These are phyloP conservation scores for Floccularia luteovirens DNA, from an alignment of 768 basidiomycete species.

Conservation along the genomic window DNA sequence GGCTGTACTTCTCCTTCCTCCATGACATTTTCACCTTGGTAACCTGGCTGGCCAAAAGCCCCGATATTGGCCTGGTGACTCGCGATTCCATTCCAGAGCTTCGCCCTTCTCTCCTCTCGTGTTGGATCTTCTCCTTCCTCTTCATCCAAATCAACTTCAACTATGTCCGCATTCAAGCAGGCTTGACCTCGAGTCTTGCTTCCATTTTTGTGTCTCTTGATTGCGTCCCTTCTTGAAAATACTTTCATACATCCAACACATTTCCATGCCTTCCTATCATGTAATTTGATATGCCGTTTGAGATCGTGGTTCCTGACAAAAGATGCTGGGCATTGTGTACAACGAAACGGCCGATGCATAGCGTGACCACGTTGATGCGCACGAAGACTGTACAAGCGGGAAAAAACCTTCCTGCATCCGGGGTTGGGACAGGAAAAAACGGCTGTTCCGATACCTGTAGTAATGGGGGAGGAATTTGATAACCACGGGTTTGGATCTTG, in stretches of 20 bases:
- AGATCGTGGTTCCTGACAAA: conserved; percentile 77
- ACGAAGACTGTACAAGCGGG: conserved; percentile 61
- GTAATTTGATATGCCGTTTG: conserved; percentile 68
- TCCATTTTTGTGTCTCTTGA: conserved; percentile 69
- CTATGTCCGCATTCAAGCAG: conserved; percentile 51
- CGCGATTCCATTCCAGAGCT: conserved; percentile 58
- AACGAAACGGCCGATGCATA: conserved; percentile 57
- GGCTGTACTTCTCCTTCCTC: conserved; percentile 61
- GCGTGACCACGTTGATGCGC: conserved; percentile 66
- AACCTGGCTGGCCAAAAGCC: conserved; percentile 11
- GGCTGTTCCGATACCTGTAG: conserved; percentile 57
- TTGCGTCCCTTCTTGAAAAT: conserved; percentile 73
- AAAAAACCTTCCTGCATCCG: conserved; percentile 62
- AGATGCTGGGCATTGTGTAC: conserved; percentile 59
- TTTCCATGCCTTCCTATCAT: conserved; percentile 67
- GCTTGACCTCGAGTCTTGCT: conserved; percentile 40
- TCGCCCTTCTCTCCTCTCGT: conserved; percentile 53
- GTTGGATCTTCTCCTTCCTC: conserved; percentile 34
- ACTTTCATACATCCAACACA: conserved; percentile 69
- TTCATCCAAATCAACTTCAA: conserved; percentile 48
- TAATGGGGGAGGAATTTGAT: conserved; percentile 14
- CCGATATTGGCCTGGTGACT: conserved; percentile 27
- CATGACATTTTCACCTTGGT: conserved; percentile 20
- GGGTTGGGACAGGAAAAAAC: conserved; percentile 73
- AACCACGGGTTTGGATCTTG: conserved; percentile 27